A percentile compares a stretch with the other conserved stretches of the same genome.
These are phyloP conservation scores for Rhytidhysteron rufulum DNA, from an alignment of 2,329 filamentous ascomycete species.

Conservation along the genomic window DNA sequence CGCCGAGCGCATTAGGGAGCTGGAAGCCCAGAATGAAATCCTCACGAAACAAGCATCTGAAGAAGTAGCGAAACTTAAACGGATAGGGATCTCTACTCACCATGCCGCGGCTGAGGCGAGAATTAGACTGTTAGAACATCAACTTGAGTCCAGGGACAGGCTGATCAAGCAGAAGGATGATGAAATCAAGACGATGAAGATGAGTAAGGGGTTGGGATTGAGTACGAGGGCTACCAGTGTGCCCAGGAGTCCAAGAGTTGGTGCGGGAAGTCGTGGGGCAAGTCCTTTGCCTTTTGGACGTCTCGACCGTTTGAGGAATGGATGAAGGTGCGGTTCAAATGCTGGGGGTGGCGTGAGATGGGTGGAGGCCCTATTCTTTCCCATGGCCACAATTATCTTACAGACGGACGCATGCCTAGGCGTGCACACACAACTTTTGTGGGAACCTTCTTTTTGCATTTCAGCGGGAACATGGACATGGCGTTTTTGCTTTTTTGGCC, in stretches of 20 bases:
- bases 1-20: conserved; percentile 7
- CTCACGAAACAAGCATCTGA: conserved; percentile 16
- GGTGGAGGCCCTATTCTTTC: too few species aligned
- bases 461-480: too few species aligned
- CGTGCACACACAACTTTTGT: too few species aligned
- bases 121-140: conserved; percentile 4
- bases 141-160: conserved; percentile 14
- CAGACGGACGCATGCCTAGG: too few species aligned
- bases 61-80: conserved; percentile 15
- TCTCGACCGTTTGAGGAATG: conserved; percentile 23
- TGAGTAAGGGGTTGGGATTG: conserved; percentile 16
- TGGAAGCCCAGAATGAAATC: conserved; percentile 13
- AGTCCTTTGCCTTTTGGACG: conserved; percentile 19
- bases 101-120: conserved; percentile 9
- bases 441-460: too few species aligned
- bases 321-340: conserved; percentile 2
- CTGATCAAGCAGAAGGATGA: conserved; percentile 19
- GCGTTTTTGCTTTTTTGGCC: too few species aligned
- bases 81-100: conserved; percentile 13
- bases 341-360: too few species aligned
- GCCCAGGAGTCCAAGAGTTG: conserved; percentile 22
- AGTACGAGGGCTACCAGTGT: conserved; percentile 26
- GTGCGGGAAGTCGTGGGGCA: conserved; percentile 19
- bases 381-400: too few species aligned
- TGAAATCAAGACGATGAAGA: conserved; percentile 17